These are phyloP conservation scores for Metschnikowia matae DNA, from an alignment of 805 yeast genomes.

Conservation along the genomic window DNA sequence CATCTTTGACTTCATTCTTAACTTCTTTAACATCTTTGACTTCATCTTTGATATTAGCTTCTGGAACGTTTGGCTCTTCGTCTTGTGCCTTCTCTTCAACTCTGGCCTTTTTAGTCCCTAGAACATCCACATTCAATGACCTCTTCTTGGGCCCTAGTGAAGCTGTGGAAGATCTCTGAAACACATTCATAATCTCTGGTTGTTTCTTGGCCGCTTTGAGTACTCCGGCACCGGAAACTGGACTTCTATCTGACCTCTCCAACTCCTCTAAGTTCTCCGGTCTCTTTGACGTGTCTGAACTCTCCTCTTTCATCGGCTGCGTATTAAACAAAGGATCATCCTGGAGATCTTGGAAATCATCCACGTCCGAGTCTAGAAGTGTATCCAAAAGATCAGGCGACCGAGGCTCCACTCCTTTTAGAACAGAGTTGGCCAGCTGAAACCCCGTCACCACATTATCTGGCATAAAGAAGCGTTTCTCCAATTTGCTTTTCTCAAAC, in stretches of 20 bases:
- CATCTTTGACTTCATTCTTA: neutral
- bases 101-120: neutral
- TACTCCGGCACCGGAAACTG: too few species aligned
- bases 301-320: neutral
- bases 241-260: neutral
- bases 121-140: neutral
- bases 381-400: slow-evolving; percentile 12
- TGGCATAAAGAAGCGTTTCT: slow-evolving; percentile 66
- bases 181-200: neutral
- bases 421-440: slow-evolving; percentile 46
- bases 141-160: neutral
- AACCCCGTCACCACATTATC: slow-evolving; percentile 67
- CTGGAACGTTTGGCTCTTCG: neutral
- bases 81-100: neutral
- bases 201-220: neutral
- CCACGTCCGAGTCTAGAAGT: slow-evolving; percentile 15
- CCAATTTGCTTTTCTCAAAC: slow-evolving; percentile 14
- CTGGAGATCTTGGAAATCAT: slow-evolving; percentile 4
- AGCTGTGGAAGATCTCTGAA: neutral
- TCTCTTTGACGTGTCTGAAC: too few species aligned
- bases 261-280: neutral
- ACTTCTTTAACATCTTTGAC: neutral
- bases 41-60: neutral
- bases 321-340: neutral
- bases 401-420: slow-evolving; percentile 15